phyloP scores from a whole-genome alignment of 306 rosid species.

The Rubus parviflorus region DNA sequence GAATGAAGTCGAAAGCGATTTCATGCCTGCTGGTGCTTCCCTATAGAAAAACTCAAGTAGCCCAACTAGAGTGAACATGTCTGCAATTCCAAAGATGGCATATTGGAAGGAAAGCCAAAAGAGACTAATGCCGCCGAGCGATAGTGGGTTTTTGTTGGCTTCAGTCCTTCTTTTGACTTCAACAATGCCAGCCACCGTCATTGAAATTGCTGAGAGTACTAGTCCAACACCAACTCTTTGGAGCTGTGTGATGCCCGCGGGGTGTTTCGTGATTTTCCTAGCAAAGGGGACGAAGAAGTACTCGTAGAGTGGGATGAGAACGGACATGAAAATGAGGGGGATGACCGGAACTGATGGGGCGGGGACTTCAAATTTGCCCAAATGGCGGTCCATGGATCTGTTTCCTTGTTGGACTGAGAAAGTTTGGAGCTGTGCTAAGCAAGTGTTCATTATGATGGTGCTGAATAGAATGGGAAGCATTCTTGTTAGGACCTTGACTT shows the following conservation, averaged over 20 bases:
- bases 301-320: conserved; percentile 71
- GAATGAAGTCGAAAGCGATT: conserved; percentile 71
- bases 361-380: conserved; percentile 60
- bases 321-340: conserved; percentile 60
- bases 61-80: conserved; percentile 86
- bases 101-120: conserved; percentile 82
- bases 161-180: conserved; percentile 65
- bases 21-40: conserved; percentile 75
- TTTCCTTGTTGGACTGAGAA: conserved; percentile 80
- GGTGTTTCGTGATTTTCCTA: conserved; percentile 65
- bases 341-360: conserved; percentile 75
- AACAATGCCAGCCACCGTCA: conserved; percentile 64
- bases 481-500: conserved; percentile 75
- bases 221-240: conserved; percentile 84
- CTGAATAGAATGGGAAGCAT: conserved; percentile 78
- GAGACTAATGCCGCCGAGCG: conserved; percentile 46
- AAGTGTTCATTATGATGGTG: conserved; percentile 83
- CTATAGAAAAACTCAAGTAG: conserved; percentile 73
- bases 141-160: conserved; percentile 36
- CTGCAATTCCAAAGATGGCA: conserved; percentile 78
- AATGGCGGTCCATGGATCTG: conserved; percentile 43
- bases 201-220: conserved; percentile 63
- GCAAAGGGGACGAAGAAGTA: conserved; percentile 70
- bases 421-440: conserved; percentile 88
- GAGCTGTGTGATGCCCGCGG: conserved; percentile 78